Conservation (phyloP, 495 filamentous ascomycete genomes). For the Xylaria scruposa region DNA sequence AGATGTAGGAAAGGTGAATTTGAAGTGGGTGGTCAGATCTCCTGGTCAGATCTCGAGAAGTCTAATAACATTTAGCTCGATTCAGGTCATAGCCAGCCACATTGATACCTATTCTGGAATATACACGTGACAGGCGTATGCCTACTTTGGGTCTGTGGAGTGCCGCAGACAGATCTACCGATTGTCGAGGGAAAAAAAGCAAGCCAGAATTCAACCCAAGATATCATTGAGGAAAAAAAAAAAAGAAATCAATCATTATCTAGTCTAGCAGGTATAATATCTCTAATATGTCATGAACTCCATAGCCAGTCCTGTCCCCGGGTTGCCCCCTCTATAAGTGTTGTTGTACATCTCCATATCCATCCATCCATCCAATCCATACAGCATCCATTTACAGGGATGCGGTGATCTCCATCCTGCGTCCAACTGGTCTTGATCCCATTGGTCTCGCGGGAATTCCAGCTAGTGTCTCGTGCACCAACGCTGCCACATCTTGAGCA, state of each 20-base stretch:
- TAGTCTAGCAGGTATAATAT: not conserved
- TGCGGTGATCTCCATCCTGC: constrained; percentile 30
- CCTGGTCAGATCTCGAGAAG: too few species aligned
- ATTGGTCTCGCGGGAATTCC: constrained; percentile 39
- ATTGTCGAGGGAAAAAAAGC: not conserved
- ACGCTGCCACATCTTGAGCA: constrained; percentile 45
- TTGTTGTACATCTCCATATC: not conserved
- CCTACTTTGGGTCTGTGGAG: not conserved
- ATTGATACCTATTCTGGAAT: constrained; percentile 1
- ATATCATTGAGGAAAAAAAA: too few species aligned
- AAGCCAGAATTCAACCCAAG: not conserved
- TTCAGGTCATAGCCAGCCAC: not conserved
- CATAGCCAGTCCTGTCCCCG: not conserved
- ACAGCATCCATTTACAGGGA: constrained; percentile 13
- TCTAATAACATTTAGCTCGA: not conserved
- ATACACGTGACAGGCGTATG: not conserved
- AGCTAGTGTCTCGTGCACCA: constrained; percentile 46
- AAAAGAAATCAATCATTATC: not conserved
- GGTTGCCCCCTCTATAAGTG: not conserved
- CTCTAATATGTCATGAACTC: not conserved
- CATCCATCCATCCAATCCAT: too few species aligned
- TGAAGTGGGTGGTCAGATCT: constrained; percentile 21
- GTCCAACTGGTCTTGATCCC: constrained; percentile 32
- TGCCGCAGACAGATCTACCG: not conserved
- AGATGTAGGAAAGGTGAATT: not conserved